Base-by-base conservation (phyloP, 208 protist species). In the Trypanosoma platydactyli region DNA sequence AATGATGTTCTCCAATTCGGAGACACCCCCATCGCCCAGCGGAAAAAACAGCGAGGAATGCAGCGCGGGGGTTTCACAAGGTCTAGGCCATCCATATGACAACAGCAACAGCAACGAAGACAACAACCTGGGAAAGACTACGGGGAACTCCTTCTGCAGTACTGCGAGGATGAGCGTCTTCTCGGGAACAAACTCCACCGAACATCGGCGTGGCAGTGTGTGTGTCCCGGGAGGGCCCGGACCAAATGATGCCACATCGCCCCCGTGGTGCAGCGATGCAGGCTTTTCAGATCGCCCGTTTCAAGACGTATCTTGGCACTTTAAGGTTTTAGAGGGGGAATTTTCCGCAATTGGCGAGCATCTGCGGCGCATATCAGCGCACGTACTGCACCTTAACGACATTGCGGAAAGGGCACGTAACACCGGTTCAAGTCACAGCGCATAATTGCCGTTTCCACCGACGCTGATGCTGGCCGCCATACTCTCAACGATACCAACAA, bases 381-480 rank as follows among this genome's bases (percentile, higher is more conserved):
- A 93, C 56, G 84, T 95, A 22, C 71, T 89, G n/a, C 78, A 74
- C 13, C 78, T 95, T 15, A 92, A 95, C 61, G 77, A 83, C 44
- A 91, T 95, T 80, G 83, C 84, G 13, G 86, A 93, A 58, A 74
- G 87, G 79, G 81, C 35, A 64, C 68, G 33, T 27, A 60, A 15
- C 49, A 84, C 61, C 74, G 76, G 73, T 33, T 73, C 29, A 53
- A 64, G 13, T 12, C 9, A n/a, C 22, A 60, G 52, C 0, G 0
- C 42, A 30, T 67, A 38, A 60, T 18, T 7, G 24, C 16, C 1
- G 25, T 30, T n/a, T n/a, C n/a, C n/a, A n/a, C n/a, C n/a, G n/a
- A n/a, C n/a, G n/a, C n/a, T n/a, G n/a, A n/a, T n/a, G n/a, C n/a
- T n/a, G n/a, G n/a, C n/a, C n/a, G n/a, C 7, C 27, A 11, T 41